A percentile compares a stretch with the other conserved stretches of the same genome.
Evolutionary conservation across 352 stramenopile species (phyloP).

Genomic region (Pythium sp.): DNA sequence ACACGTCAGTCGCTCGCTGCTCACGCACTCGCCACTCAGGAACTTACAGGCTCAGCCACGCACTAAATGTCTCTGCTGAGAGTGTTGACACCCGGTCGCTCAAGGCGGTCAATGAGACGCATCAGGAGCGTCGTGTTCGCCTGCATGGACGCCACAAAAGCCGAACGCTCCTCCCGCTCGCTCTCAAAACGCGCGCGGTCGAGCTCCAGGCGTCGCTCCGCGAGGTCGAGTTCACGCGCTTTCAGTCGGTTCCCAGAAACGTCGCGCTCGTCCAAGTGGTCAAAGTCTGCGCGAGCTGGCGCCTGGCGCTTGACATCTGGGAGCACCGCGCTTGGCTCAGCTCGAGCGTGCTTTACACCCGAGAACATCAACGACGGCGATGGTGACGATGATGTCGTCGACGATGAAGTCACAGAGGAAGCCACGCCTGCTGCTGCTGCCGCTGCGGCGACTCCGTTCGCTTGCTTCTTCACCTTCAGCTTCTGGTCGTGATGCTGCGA

Average conservation of each 20-base stretch:
- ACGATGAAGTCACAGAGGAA: background rate
- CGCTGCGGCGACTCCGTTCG: background rate
- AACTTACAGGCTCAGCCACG: background rate
- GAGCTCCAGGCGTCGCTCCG: slow-evolving; percentile 15
- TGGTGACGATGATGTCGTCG: background rate
- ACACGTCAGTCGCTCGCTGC: slow-evolving; percentile 1
- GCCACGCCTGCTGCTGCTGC: background rate
- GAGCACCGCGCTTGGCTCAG: background rate
- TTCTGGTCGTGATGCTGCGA: slow-evolving; percentile 18
- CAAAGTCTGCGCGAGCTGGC: background rate
- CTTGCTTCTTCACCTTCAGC: slow-evolving; percentile 12
- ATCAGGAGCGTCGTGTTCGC: slow-evolving; percentile 14
- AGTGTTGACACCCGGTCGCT: background rate
- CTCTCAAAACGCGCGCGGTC: slow-evolving; percentile 14
- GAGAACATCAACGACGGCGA: background rate
- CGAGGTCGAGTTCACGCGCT: slow-evolving; percentile 10
- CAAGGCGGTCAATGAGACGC: slow-evolving; percentile 15
- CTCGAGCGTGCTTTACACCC: background rate
- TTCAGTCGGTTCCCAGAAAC: slow-evolving; percentile 2
- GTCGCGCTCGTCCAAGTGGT: slow-evolving; percentile 9
- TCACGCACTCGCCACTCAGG: background rate
- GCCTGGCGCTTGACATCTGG: slow-evolving; percentile 6
- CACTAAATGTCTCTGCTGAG: slow-evolving; percentile 1
- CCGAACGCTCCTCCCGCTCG: slow-evolving; percentile 14
- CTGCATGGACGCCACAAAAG: slow-evolving; percentile 13